A percentile compares a stretch with the other conserved stretches of the same genome.
phyloP scores from a whole-genome alignment of 805 yeast species.

The Maudiozyma turicensis region DNA sequence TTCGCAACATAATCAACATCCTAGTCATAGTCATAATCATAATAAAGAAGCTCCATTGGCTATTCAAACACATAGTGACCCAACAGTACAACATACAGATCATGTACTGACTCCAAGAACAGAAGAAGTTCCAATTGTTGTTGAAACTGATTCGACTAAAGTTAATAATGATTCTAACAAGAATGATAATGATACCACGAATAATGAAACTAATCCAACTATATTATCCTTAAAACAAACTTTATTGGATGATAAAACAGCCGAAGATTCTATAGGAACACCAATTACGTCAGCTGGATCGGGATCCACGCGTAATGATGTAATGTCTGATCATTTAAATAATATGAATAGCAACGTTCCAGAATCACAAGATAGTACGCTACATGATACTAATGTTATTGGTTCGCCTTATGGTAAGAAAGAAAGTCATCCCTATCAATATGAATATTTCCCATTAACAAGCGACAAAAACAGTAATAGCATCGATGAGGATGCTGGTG shows the following conservation, averaged over 20 bases:
- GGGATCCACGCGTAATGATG: background rate
- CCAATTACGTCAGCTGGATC: slow-evolving; percentile 1
- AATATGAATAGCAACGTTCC: background rate
- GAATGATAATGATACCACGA: background rate
- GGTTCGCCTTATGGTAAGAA: background rate
- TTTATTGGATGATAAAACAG: slow-evolving; percentile 10
- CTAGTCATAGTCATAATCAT: background rate
- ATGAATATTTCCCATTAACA: slow-evolving; percentile 6
- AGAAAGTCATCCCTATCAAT: slow-evolving; percentile 8
- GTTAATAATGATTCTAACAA: background rate
- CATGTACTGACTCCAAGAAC: slow-evolving; percentile 6
- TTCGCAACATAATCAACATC: background rate
- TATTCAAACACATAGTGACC: slow-evolving; percentile 16
- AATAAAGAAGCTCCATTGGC: background rate
- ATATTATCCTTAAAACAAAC: slow-evolving; percentile 17
- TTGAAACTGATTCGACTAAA: background rate
- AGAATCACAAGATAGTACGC: background rate
- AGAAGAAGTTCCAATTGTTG: background rate
- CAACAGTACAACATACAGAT: slow-evolving; percentile 17
- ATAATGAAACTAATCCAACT: slow-evolving; percentile 5
- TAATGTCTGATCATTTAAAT: no score
- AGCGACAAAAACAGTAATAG: background rate
- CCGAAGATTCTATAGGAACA: background rate
- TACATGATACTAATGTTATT: background rate
- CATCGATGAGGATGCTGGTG: slow-evolving; percentile 7